A percentile compares a stretch with the other conserved stretches of the same genome.
Conservation (phyloP, 768 basidiomycete species). For the Tylopilus intermedius region DNA sequence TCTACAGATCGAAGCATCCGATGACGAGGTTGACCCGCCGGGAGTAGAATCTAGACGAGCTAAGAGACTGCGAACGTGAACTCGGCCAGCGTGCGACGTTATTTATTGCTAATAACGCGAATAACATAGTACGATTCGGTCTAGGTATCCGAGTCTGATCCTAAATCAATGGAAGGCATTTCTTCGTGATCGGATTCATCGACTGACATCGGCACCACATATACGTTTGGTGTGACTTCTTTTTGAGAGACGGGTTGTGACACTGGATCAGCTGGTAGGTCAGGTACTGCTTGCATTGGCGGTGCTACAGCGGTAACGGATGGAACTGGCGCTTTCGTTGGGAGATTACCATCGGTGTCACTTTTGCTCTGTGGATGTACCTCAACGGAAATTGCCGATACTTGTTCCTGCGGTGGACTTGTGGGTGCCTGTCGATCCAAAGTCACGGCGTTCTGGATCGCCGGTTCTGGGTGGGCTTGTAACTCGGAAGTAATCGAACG, state of each 20-base stretch:
- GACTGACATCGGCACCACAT: constrained; percentile 12
- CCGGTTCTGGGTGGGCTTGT: background rate
- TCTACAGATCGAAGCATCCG: constrained; percentile 27
- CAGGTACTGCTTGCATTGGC: background rate
- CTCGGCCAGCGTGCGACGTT: background rate
- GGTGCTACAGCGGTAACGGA: background rate
- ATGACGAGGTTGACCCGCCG: constrained; percentile 30
- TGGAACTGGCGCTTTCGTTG: background rate
- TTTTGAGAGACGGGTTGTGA: background rate
- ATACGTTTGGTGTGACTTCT: background rate
- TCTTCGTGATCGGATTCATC: constrained; percentile 64
- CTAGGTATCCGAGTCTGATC: constrained; percentile 65
- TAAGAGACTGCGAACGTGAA: constrained; percentile 18
- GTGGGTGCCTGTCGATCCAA: background rate
- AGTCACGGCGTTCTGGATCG: background rate
- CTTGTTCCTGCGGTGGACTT: background rate
- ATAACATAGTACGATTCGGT: background rate
- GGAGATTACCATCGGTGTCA: background rate
- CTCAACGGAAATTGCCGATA: background rate
- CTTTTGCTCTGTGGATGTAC: constrained; percentile 1
- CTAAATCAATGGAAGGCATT: constrained; percentile 74
- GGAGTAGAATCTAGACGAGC: background rate
- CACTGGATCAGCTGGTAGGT: background rate
- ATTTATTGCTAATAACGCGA: background rate
- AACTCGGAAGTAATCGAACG: background rate